Evolutionary conservation across 2,329 filamentous ascomycete species (phyloP).

Genomic region (Corynespora cassiicola): DNA sequence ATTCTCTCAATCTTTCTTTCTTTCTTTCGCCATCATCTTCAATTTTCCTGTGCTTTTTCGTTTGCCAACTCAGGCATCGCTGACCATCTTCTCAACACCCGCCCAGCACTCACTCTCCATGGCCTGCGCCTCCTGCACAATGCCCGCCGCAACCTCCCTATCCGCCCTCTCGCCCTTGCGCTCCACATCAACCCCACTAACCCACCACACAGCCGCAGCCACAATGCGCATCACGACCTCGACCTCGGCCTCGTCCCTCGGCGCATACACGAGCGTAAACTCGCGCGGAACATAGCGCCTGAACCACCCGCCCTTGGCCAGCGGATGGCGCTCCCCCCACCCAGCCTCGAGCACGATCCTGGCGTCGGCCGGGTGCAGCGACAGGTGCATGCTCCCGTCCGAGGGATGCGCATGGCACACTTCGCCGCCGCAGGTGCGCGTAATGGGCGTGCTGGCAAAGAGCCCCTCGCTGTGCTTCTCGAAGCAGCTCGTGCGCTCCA

Average conservation of each 20-base stretch:
- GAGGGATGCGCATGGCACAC: slow-evolving; percentile 80
- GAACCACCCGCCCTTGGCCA: slow-evolving; percentile 72
- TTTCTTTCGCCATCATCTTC: neutral
- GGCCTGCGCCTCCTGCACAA: slow-evolving; percentile 24
- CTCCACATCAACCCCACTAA: slow-evolving; percentile 48
- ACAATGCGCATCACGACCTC: slow-evolving; percentile 72
- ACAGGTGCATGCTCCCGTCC: slow-evolving; percentile 80
- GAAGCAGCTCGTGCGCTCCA: slow-evolving; percentile 72
- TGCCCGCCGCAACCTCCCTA: slow-evolving; percentile 25
- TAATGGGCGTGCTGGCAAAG: slow-evolving; percentile 71
- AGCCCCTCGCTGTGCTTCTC: slow-evolving; percentile 83
- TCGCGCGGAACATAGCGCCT: slow-evolving; percentile 73
- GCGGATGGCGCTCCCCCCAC: slow-evolving; percentile 75
- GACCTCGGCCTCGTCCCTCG: slow-evolving; percentile 72
- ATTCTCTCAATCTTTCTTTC: neutral
- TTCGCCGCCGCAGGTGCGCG: slow-evolving; percentile 78
- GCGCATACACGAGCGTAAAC: slow-evolving; percentile 85
- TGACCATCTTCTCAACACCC: slow-evolving; percentile 32
- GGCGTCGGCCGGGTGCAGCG: slow-evolving; percentile 79
- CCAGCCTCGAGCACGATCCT: slow-evolving; percentile 73
- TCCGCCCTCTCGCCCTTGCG: slow-evolving; percentile 27
- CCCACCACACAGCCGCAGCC: slow-evolving; percentile 76
- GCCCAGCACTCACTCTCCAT: slow-evolving; percentile 29
- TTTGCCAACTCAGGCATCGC: slow-evolving; percentile 22
- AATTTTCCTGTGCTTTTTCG: too few relatives aligned